Percentiles rank a stretch among this genome's conserved stretches.
Conservation (phyloP, 2,329 filamentous ascomycete species). For the Aspergillus neoniger region DNA sequence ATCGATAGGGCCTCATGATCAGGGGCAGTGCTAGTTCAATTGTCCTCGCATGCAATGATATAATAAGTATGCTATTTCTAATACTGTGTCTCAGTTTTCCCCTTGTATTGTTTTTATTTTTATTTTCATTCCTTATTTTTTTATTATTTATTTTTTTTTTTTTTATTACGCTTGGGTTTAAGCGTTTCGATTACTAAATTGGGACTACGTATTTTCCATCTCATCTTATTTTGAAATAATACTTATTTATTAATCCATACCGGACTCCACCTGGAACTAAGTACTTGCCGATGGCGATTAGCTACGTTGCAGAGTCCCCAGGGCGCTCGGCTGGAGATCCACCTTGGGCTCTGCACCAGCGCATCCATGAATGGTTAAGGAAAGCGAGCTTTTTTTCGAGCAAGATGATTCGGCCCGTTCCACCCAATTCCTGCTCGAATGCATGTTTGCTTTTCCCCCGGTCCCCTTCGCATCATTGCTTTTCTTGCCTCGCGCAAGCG, state of each 20-base stretch:
- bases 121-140: no score
- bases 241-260: no score
- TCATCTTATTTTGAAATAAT: no score
- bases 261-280: background rate
- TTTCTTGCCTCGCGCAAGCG: background rate
- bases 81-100: background rate
- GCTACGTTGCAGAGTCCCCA: constrained; percentile 3
- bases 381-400: background rate
- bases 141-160: background rate
- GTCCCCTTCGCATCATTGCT: background rate
- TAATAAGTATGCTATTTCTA: background rate
- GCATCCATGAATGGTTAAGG: background rate
- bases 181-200: no score
- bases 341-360: background rate
- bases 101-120: background rate
- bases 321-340: constrained; percentile 3
- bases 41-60: constrained; percentile 1
- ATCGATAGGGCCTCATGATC: background rate
- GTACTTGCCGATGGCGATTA: background rate
- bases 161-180: background rate
- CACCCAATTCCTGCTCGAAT: background rate
- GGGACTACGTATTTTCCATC: no score
- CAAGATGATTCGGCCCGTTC: constrained; percentile 1
- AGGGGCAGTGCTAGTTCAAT: background rate
- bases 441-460: constrained; percentile 3